phyloP scores from a whole-genome alignment of 768 basidiomycete genomes.

The Boletus reticuloceps region DNA sequence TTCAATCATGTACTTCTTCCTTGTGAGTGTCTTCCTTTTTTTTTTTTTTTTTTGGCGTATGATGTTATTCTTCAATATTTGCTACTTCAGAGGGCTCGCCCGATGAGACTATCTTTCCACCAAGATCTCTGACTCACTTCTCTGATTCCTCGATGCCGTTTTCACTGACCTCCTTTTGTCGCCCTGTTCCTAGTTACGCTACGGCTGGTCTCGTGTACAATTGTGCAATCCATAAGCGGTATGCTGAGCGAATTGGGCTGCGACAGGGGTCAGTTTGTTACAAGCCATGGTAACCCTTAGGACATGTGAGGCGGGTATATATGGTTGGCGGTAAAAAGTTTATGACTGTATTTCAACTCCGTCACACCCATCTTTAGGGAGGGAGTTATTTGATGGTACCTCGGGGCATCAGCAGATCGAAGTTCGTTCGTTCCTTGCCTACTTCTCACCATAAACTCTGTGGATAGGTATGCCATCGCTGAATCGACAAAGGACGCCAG shows the following conservation, averaged over 20 bases:
- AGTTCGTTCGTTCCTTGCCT: not conserved
- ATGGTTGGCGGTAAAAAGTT: no score
- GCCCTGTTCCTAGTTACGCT: not conserved
- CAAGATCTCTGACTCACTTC: conserved; percentile 64
- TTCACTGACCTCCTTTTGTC: conserved; percentile 5
- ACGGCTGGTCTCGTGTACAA: not conserved
- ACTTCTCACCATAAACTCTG: not conserved
- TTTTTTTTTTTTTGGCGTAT: conserved; percentile 15
- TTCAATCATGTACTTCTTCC: not conserved
- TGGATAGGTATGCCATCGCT: conserved; percentile 14
- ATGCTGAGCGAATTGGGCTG: not conserved
- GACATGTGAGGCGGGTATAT: not conserved
- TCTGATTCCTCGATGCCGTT: not conserved
- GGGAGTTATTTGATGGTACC: no score
- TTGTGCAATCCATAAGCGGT: not conserved
- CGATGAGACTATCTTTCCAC: conserved; percentile 64
- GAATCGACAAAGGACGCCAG: conserved; percentile 41
- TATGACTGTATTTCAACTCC: no score
- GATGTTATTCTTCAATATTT: conserved; percentile 57
- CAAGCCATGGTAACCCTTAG: not conserved
- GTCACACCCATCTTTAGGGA: no score
- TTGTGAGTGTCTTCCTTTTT: conserved; percentile 15
- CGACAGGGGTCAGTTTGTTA: no score
- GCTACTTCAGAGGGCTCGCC: conserved; percentile 62
- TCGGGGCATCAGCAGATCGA: no score